Base-by-base conservation (phyloP, 495 filamentous ascomycete genomes). In the Neurospora sp. region DNA sequence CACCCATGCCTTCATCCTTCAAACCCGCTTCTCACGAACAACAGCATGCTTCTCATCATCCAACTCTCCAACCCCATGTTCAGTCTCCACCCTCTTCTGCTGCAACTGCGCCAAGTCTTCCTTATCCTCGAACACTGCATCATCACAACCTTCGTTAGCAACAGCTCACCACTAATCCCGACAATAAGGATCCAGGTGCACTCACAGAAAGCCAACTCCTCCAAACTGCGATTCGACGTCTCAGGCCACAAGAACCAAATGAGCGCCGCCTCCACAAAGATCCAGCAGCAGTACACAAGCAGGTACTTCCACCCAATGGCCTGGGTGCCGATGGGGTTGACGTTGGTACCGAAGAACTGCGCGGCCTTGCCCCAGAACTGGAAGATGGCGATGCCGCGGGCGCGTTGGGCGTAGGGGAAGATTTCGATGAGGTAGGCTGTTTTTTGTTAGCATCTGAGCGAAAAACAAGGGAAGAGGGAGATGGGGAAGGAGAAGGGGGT, bases 191-290 rank as follows among this genome's bases (percentile, higher is more conserved):
- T 7, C 6, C 16, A 37, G 5, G 27, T 9, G 3, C 69, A 84
- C 87, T 84, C 84, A 89, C 87, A 76, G 82, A 90, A 90, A 4
- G 90, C 88, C 42, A 92, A 75, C 76, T 92, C 90, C 80, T 91
- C 89, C 31, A 91, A 80, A 12, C 89, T 90, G 27, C 89, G 82
- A 9, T 85, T 86, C 27, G 84, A 79, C 0, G 90, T 91, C 77
- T 91, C 90, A 3, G 89, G 89, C 83, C 89, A 90, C 75, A 91
- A 84, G 75, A 90, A 88, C 74, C 84, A 91, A 72, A 92, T 85
- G 62, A 90, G 84, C 8, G 82, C 69, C 18, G 87, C 80, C 75
- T 91, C 89, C 72, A 87, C 86, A 0, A 79, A 81, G 70, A 91
- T 81, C 85, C 87, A 90, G 80, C 85, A 87, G 80, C 85, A 88